Conservation (phyloP, 2,329 filamentous ascomycete species). For the Aspergillus sp. region DNA sequence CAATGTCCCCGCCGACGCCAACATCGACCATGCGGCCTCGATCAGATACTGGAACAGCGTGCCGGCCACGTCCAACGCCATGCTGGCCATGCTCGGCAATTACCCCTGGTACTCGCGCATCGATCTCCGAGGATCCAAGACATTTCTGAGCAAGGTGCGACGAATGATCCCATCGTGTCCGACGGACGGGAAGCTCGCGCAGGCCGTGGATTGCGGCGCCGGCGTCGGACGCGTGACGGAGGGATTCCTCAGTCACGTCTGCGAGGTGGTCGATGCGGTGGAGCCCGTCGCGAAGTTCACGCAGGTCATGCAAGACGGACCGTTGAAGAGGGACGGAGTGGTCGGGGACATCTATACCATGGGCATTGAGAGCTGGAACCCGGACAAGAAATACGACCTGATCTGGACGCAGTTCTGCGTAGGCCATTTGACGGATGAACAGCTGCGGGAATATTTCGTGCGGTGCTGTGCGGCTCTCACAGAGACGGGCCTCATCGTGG, state of each 20-base stretch:
- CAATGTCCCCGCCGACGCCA: conserved; percentile 13
- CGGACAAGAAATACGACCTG: conserved; percentile 64
- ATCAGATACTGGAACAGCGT: conserved; percentile 38
- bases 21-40: conserved; percentile 36
- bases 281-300: conserved; percentile 86
- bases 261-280: conserved; percentile 74
- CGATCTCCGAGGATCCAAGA: conserved; percentile 67
- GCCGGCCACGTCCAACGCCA: conserved; percentile 55
- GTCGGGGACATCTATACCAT: conserved; percentile 67
- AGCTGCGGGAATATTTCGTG: conserved; percentile 67
- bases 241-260: conserved; percentile 69
- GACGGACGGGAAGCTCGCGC: conserved; percentile 19
- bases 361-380: conserved; percentile 72
- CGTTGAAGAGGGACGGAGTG: conserved; percentile 44
- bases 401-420: conserved; percentile 93
- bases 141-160: conserved; percentile 66
- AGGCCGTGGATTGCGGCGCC: conserved; percentile 61
- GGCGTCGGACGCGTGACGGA: conserved; percentile 82
- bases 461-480: conserved; percentile 57
- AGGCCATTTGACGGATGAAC: conserved; percentile 73
- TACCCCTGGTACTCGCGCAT: conserved; percentile 66
- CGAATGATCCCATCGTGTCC: conserved; percentile 20
- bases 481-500: conserved; percentile 55
- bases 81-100: conserved; percentile 60
- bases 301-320: conserved; percentile 49